Evolutionary conservation across 352 stramenopile genomes (phyloP).

Genomic region (Pythium guiyangense): DNA sequence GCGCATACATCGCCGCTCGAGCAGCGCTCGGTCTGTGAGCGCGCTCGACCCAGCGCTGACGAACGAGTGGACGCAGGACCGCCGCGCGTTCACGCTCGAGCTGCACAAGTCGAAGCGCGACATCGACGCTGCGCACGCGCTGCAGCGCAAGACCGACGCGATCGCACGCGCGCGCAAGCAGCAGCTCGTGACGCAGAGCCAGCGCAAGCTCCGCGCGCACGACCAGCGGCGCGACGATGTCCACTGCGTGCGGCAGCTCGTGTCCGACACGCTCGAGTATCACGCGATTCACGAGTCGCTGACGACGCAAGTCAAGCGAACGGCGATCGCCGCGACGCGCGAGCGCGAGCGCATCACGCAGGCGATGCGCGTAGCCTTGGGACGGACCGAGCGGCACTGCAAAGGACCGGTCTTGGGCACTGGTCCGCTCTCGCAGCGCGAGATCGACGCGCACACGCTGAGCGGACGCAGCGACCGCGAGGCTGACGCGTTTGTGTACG

Average conservation of each 20-base stretch:
- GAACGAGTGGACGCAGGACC: constrained; percentile 43
- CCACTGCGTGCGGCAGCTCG: too few species aligned
- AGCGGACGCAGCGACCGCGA: too few species aligned
- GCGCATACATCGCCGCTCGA: constrained; percentile 10
- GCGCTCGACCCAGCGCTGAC: constrained; percentile 4
- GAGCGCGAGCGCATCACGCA: constrained; percentile 40
- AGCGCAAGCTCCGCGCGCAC: constrained; percentile 30
- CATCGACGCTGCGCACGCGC: constrained; percentile 26
- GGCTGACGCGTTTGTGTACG: too few species aligned
- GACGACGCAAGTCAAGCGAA: constrained; percentile 37
- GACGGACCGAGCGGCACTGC: constrained; percentile 24
- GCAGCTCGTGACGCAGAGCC: constrained; percentile 33
- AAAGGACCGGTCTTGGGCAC: constrained; percentile 32
- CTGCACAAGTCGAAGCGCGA: constrained; percentile 40
- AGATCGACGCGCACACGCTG: constrained; percentile 29
- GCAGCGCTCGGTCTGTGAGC: background rate
- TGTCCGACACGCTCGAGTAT: too few species aligned
- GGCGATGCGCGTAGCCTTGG: constrained; percentile 23
- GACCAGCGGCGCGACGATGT: constrained; percentile 25
- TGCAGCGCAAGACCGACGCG: constrained; percentile 31
- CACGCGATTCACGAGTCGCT: constrained; percentile 27
- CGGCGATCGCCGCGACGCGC: constrained; percentile 29
- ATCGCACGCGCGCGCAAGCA: constrained; percentile 34
- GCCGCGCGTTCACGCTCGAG: constrained; percentile 31
- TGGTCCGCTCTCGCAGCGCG: constrained; percentile 39